Base-by-base conservation (phyloP, 1,284 basidiomycete genomes). In the Peniophora sp. region DNA sequence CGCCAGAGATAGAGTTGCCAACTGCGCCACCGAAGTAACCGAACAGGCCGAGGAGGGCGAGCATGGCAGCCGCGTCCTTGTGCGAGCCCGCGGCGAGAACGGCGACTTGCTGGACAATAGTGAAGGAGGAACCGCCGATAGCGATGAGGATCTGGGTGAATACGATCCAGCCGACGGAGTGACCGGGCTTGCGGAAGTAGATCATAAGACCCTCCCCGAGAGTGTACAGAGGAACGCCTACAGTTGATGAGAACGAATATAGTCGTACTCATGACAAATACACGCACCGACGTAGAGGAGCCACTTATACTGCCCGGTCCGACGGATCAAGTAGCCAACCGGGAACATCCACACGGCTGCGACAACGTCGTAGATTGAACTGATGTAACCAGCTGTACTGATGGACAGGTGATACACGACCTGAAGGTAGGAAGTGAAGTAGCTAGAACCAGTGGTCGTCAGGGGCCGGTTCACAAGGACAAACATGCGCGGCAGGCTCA, bases 171-270 rank as follows among this genome's bases (percentile, higher is more conserved):
- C 53, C 27, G 27, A 32, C 27, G 27, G 27, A 32, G 27, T 32
- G 27, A 32, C 27, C 27, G 18, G 62, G 65, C 17, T 68, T 67
- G 42, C 71, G 64, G 64, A 57, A 72, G 27, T 62, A 63, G 51
- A 70, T 65, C 24, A 74, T 58, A 1, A 73, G 57, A 24, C 70
- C 70, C 52, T 70, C 69, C 8, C 27, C 27, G n/a, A n/a, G 67
- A 72, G 52, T 36, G 64, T 56, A 62, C 64, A 68, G 36, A 69
- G 52, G 34, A 60, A 60, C n/a, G n/a, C n/a, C n/a, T n/a, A n/a
- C n/a, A n/a, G n/a, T n/a, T n/a, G n/a, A n/a, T n/a, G n/a, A n/a
- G n/a, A n/a, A n/a, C n/a, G n/a, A n/a, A n/a, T n/a, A n/a, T n/a
- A n/a, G n/a, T n/a, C n/a, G n/a, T n/a, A n/a, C n/a, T n/a, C n/a